Evolutionary conservation across 257 asterid genomes (phyloP).

Genomic region (Buddleja alternifolia): DNA sequence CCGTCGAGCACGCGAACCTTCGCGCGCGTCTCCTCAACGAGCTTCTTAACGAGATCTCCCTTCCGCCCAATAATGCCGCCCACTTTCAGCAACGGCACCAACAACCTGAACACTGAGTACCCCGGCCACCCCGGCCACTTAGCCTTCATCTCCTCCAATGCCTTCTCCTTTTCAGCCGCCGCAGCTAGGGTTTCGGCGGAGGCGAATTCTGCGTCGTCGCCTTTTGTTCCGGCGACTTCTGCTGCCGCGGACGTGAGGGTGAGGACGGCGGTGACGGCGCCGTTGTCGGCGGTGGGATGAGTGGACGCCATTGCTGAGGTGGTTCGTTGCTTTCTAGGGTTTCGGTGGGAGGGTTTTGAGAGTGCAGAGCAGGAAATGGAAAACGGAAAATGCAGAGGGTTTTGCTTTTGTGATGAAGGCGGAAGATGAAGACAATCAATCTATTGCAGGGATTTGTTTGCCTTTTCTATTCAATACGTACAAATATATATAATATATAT

Average conservation of each 20-base stretch:
- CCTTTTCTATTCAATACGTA: too few species aligned
- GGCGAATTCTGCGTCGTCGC: constrained; percentile 20
- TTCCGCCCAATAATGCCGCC: constrained; percentile 89
- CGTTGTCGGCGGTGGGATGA: constrained; percentile 28
- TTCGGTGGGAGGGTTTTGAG: constrained; percentile 28
- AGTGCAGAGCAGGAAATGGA: neutral
- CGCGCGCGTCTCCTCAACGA: constrained; percentile 83
- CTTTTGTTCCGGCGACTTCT: constrained; percentile 19
- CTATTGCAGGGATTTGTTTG: neutral
- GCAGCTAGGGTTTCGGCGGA: constrained; percentile 24
- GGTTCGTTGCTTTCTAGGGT: constrained; percentile 1
- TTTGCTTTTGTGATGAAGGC: constrained; percentile 17
- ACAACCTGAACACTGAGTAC: constrained; percentile 60
- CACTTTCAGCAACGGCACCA: constrained; percentile 77
- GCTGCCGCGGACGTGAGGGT: neutral
- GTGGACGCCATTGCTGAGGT: constrained; percentile 31
- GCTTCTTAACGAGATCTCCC: constrained; percentile 84
- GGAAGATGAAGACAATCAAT: constrained; percentile 10
- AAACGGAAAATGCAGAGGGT: neutral
- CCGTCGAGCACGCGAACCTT: constrained; percentile 79
- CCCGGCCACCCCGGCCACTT: constrained; percentile 99
- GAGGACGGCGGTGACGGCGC: constrained; percentile 16
- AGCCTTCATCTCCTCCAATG: constrained; percentile 38
- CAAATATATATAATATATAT: too few species aligned
- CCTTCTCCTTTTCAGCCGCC: constrained; percentile 32